phyloP scores from a whole-genome alignment of 208 protist genomes.

The Crithidia mellificae region DNA sequence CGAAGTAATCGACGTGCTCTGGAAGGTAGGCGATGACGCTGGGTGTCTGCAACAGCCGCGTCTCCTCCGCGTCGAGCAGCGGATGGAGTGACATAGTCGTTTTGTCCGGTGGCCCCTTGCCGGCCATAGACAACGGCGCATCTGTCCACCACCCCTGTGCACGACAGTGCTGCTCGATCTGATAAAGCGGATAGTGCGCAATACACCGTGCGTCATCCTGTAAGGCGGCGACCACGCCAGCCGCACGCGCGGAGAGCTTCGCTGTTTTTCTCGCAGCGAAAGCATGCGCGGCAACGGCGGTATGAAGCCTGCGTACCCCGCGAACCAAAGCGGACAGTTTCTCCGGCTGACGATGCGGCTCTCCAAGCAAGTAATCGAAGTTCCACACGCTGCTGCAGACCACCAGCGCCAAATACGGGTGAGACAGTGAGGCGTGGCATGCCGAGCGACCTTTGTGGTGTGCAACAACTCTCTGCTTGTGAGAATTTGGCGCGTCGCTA shows the following conservation, averaged over 20 bases:
- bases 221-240: constrained; percentile 3
- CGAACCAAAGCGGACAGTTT: neutral
- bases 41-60: constrained; percentile 24
- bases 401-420: constrained; percentile 52
- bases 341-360: neutral
- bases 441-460: too few relatives aligned
- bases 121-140: neutral
- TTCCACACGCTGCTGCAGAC: constrained; percentile 47
- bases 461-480: too few relatives aligned
- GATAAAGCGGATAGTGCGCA: constrained; percentile 16
- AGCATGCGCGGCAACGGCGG: constrained; percentile 7
- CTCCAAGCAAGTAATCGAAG: constrained; percentile 20
- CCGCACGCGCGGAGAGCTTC: neutral
- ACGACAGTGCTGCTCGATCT: neutral
- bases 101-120: neutral
- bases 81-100: constrained; percentile 9
- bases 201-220: constrained; percentile 33
- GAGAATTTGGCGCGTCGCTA: too few relatives aligned
- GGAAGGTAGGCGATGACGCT: constrained; percentile 39
- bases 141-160: neutral
- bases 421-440: neutral
- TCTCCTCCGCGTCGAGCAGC: constrained; percentile 38
- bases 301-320: constrained; percentile 24
- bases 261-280: neutral
- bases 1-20: constrained; percentile 32